These are phyloP conservation scores for Lecanicillium sp. DNA, from an alignment of 2,329 filamentous ascomycete genomes.

Conservation along the genomic window DNA sequence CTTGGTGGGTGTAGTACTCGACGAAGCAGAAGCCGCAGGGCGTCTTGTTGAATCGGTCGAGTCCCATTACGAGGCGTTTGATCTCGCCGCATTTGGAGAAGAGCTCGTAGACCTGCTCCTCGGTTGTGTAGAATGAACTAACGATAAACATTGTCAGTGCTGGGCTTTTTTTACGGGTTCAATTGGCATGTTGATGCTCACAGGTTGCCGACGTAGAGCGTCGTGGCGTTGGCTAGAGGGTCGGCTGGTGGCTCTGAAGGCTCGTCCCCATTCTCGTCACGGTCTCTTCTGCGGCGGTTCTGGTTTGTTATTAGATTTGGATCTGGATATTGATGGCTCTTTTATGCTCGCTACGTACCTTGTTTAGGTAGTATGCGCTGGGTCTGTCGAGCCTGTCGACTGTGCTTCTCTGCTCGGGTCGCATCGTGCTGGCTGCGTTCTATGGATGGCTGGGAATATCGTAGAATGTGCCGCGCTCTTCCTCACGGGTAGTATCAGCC, in stretches of 20 bases:
- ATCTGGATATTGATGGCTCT: constrained; percentile 8
- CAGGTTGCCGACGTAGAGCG: constrained; percentile 96
- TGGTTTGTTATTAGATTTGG: constrained; percentile 23
- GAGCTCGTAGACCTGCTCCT: constrained; percentile 97
- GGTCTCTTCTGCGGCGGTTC: constrained; percentile 66
- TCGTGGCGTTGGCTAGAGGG: constrained; percentile 79
- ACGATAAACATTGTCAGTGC: constrained; percentile 10
- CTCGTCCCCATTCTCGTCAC: constrained; percentile 45
- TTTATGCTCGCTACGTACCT: constrained; percentile 45
- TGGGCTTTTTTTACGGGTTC: not conserved
- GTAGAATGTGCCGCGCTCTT: not conserved
- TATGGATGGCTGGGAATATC: not conserved
- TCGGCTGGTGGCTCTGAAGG: constrained; percentile 49
- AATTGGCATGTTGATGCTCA: constrained; percentile 28
- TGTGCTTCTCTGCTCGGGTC: constrained; percentile 51
- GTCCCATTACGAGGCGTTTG: constrained; percentile 94
- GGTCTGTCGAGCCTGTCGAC: constrained; percentile 90
- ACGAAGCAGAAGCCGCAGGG: constrained; percentile 99
- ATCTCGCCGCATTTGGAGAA: constrained; percentile 97
- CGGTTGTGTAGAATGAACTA: constrained; percentile 95
- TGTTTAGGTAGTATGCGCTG: constrained; percentile 84
- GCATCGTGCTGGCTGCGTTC: constrained; percentile 29
- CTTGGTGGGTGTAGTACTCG: constrained; percentile 96
- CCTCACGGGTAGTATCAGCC: no score
- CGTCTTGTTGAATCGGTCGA: constrained; percentile 95